Evolutionary conservation across 805 yeast genomes (phyloP).

Genomic region (Yarrowia keelungensis): DNA sequence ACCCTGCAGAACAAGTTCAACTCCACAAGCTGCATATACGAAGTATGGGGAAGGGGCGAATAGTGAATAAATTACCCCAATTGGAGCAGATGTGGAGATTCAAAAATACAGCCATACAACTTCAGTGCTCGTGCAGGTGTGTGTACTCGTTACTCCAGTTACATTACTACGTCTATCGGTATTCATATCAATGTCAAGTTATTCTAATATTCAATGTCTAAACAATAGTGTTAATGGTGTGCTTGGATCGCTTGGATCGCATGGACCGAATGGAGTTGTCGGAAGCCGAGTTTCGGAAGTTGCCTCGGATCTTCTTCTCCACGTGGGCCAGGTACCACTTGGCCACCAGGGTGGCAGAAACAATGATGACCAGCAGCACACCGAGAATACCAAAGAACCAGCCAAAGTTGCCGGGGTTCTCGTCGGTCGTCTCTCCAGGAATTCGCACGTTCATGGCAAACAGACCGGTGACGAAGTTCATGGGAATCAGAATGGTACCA

Average conservation of each 20-base stretch:
- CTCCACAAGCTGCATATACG: background rate
- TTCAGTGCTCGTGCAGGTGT: no score
- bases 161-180: no score
- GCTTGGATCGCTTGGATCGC: conserved; percentile 38
- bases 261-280: conserved; percentile 37
- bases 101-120: no score
- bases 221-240: conserved; percentile 33
- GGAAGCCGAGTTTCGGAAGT: conserved; percentile 27
- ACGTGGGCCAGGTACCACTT: conserved; percentile 30
- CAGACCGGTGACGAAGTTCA: conserved; percentile 87
- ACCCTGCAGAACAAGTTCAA: background rate
- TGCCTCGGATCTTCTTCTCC: conserved; percentile 31
- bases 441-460: conserved; percentile 95
- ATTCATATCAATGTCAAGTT: background rate
- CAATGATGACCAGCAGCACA: conserved; percentile 55
- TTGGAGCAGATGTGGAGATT: no score
- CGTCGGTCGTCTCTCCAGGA: conserved; percentile 64
- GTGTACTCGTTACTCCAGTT: no score
- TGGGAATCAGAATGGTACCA: conserved; percentile 89
- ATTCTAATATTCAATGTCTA: background rate
- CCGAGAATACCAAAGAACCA: conserved; percentile 79
- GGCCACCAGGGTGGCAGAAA: conserved; percentile 37
- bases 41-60: background rate
- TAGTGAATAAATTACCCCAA: no score
- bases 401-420: conserved; percentile 49